These are phyloP conservation scores for Leptographium radiaticola DNA, from an alignment of 2,329 filamentous ascomycete genomes.

Conservation along the genomic window DNA sequence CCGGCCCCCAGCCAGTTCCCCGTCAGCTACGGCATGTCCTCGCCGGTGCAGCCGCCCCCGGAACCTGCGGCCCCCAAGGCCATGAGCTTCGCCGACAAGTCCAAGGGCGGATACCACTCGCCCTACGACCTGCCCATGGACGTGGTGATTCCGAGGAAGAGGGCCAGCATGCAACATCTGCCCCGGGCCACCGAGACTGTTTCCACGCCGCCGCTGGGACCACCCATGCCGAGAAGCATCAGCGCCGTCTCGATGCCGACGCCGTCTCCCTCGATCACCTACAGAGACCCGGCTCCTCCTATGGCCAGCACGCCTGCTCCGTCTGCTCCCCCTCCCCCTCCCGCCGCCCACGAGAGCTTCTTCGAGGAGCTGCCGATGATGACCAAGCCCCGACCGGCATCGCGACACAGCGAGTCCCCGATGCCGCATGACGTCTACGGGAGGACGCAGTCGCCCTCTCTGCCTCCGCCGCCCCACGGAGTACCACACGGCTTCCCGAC, in stretches of 20 bases:
- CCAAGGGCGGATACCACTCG: conserved; percentile 84
- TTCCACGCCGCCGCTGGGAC: conserved; percentile 22
- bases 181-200: conserved; percentile 29
- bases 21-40: conserved; percentile 11
- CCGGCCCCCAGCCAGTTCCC: conserved; percentile 5
- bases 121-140: conserved; percentile 94
- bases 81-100: conserved; percentile 80
- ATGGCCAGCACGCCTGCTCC: too few relatives aligned
- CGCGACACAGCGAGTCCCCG: conserved; percentile 39
- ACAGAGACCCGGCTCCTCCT: neutral
- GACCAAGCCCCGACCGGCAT: conserved; percentile 46
- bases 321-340: conserved; percentile 7
- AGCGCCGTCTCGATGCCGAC: conserved; percentile 29
- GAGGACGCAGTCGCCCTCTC: conserved; percentile 11
- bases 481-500: neutral
- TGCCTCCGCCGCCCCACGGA: neutral
- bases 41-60: conserved; percentile 17
- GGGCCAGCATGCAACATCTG: conserved; percentile 44
- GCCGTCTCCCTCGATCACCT: neutral
- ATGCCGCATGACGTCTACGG: conserved; percentile 22
- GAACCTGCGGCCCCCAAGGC: conserved; percentile 27
- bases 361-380: conserved; percentile 65
- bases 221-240: conserved; percentile 34
- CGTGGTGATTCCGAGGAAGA: conserved; percentile 56
- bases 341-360: conserved; percentile 39